Evolutionary conservation across 148 eudicot genomes (phyloP), one percentile per base, ranked within the genome.

Genomic region (Amaranthus hypochondriacus): DNA sequence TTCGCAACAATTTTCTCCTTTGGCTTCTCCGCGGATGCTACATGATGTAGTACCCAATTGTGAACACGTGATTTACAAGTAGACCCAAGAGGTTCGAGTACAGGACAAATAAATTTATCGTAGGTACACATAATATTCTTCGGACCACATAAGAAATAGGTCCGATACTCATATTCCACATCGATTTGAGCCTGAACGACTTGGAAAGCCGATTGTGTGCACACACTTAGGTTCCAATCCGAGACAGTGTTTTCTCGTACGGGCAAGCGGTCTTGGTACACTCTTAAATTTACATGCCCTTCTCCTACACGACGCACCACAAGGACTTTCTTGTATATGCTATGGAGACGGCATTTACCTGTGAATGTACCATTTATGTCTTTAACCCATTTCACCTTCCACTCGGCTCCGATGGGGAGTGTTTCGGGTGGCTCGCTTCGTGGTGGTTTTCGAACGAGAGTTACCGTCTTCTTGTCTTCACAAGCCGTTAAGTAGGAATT

Each of bases 281-380:
- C 70, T 56, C 12, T 67, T 28, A 67, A 21, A 9, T n/a, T 4
- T 7, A 55, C 10, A 2, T 21, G 39, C 6, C 70, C 43, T 67
- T 15, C 56, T 18, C 70, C 56, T 67, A 15, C 70, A 51, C 70
- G 70, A 21, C 70, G 15, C 3, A 67, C 56, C 12, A 50, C 7
- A 4, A 67, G 57, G 44, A 51, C 70, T 4, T 67, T 67, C 3
- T 67, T 50, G 46, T 67, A 51, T 55, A 67, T 50, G 46, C 57
- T 67, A 5, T 67, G 56, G 6, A 67, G 70, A n/a, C 70, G 70
- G 70, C 55, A 67, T 67, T 67, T 67, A 5, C 56, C 56, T 1
- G 70, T 67, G 0, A 67, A 51, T 18, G 4, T 46, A 67, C 70
- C 56, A 51, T 6, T 21, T 67, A 56, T 42, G 0, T 43, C 70